Evolutionary conservation across 306 rosid species (phyloP).

Genomic region (Malus orientalis): DNA sequence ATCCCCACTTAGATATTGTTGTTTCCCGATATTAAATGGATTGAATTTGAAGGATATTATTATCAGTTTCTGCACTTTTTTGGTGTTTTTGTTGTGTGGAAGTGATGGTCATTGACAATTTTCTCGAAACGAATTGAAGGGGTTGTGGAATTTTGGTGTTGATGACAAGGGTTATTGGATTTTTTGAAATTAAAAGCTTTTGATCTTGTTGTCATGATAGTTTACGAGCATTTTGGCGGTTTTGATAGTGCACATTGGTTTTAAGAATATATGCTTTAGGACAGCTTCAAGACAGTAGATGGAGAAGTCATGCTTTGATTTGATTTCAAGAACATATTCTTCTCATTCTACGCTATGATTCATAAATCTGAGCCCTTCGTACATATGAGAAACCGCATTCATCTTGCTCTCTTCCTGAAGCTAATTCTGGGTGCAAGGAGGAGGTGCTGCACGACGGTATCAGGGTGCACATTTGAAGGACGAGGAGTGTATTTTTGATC

Average conservation of each 20-base stretch:
- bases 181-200: background rate
- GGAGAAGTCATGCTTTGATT: background rate
- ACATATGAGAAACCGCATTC: background rate
- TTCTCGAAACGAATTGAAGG: background rate
- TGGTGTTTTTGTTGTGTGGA: background rate
- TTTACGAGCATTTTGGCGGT: background rate
- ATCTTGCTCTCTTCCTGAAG: background rate
- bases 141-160: background rate
- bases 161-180: background rate
- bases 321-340: background rate
- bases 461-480: background rate
- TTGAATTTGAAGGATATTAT: background rate
- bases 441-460: background rate
- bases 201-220: background rate
- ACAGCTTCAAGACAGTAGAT: background rate
- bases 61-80: background rate
- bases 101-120: background rate
- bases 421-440: background rate
- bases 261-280: background rate
- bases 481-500: background rate
- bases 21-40: background rate
- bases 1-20: slow-evolving; percentile 45
- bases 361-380: background rate
- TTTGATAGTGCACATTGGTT: background rate
- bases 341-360: background rate